Conservation (phyloP, 805 yeast species). For the Yamadazyma kitorensis region DNA sequence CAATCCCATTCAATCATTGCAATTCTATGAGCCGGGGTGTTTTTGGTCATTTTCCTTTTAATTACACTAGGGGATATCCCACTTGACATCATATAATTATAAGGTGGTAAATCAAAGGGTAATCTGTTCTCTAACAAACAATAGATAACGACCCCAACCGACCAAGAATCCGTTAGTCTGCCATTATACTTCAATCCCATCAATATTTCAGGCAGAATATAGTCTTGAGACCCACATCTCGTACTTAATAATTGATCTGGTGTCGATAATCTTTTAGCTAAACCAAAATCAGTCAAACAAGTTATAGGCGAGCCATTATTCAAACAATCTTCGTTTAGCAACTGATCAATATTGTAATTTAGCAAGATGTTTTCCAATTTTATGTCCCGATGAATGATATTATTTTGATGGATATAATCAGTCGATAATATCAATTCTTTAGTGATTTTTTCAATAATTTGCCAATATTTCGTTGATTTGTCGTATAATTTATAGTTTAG, state of each 20-base stretch:
- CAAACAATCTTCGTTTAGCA: slow-evolving; percentile 19
- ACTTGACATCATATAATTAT: slow-evolving; percentile 28
- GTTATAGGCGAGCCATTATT: slow-evolving; percentile 16
- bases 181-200: slow-evolving; percentile 94
- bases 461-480: slow-evolving; percentile 38
- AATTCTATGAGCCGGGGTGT: slow-evolving; percentile 79
- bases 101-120: slow-evolving; percentile 88
- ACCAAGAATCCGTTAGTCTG: slow-evolving; percentile 89
- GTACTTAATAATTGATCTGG: slow-evolving; percentile 68
- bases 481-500: slow-evolving; percentile 34
- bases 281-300: slow-evolving; percentile 86
- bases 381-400: slow-evolving; percentile 85
- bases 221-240: slow-evolving; percentile 95
- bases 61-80: slow-evolving; percentile 40
- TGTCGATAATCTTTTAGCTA: slow-evolving; percentile 66
- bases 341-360: slow-evolving; percentile 27
- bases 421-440: slow-evolving; percentile 72
- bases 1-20: slow-evolving; percentile 94
- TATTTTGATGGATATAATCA: slow-evolving; percentile 61
- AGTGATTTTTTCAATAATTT: slow-evolving; percentile 58
- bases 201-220: slow-evolving; percentile 89
- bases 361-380: slow-evolving; percentile 83
- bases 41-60: slow-evolving; percentile 39
- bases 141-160: slow-evolving; percentile 87
- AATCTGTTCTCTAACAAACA: slow-evolving; percentile 79